Percentiles rank a stretch among this genome's conserved stretches.
These are phyloP conservation scores for Citrullus amarus DNA, from an alignment of 306 rosid genomes.

Conservation along the genomic window DNA sequence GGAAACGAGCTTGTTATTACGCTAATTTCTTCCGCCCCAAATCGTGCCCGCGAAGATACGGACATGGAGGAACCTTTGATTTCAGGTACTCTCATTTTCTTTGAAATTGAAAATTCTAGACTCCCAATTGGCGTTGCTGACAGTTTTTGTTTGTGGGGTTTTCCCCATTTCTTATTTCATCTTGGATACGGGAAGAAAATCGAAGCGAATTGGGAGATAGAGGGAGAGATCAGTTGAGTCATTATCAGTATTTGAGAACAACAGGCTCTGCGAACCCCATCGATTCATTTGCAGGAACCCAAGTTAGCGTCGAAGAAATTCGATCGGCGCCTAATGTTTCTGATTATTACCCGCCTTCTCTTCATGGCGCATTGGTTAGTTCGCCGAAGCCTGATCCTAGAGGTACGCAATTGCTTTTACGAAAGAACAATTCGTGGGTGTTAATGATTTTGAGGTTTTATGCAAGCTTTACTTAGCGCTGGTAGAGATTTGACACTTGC, in stretches of 20 bases:
- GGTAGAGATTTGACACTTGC: background rate
- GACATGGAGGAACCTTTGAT: conserved; percentile 68
- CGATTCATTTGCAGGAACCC: conserved; percentile 51
- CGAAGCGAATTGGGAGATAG: conserved; percentile 39
- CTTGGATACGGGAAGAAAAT: conserved; percentile 25
- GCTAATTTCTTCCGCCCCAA: background rate
- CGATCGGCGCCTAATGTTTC: conserved; percentile 67
- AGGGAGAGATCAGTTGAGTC: conserved; percentile 50
- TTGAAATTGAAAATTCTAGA: background rate
- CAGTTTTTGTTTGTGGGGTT: conserved; percentile 16
- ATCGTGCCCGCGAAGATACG: background rate
- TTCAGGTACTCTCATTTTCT: conserved; percentile 31
- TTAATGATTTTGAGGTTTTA: background rate
- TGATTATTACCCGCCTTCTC: conserved; percentile 63
- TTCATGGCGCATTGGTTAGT: conserved; percentile 59
- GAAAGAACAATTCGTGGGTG: conserved; percentile 13
- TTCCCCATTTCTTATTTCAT: background rate
- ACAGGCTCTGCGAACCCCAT: conserved; percentile 52
- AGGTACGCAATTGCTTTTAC: conserved; percentile 23
- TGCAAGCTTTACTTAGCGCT: background rate
- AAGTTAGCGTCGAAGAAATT: conserved; percentile 84
- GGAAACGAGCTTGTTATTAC: conserved; percentile 7
- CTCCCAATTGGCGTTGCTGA: background rate
- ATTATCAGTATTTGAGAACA: conserved; percentile 54
- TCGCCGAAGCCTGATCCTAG: conserved; percentile 47